Conservation (phyloP, 495 filamentous ascomycete genomes). For the Lophiotrema nucula region DNA sequence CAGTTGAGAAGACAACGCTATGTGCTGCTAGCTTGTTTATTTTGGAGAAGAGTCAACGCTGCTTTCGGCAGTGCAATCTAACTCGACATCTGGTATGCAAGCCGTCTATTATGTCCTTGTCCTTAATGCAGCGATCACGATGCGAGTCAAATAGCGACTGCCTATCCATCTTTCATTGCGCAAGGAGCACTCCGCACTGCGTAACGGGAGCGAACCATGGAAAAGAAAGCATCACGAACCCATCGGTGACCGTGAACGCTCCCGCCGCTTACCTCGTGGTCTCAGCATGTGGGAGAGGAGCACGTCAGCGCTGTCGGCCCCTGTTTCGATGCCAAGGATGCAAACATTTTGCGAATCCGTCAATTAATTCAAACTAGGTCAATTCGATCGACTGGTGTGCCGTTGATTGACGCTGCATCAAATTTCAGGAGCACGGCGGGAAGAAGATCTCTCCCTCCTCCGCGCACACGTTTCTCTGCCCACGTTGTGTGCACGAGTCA, state of each 20-base stretch:
- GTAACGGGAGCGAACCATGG: no score
- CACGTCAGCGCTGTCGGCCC: slow-evolving; percentile 8
- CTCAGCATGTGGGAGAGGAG: slow-evolving; percentile 5
- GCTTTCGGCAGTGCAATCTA: no score
- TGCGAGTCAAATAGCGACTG: no score
- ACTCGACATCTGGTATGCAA: no score
- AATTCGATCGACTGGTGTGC: background rate
- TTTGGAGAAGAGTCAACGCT: no score
- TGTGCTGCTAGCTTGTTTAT: no score
- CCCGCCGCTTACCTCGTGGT: slow-evolving; percentile 21
- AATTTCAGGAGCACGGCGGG: slow-evolving; percentile 23
- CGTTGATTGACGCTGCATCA: slow-evolving; percentile 7
- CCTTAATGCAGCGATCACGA: no score
- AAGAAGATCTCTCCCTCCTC: slow-evolving; percentile 1
- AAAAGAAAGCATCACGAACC: background rate
- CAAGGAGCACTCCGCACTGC: no score
- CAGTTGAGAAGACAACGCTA: no score
- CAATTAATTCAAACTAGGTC: background rate
- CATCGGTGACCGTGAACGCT: slow-evolving; percentile 3
- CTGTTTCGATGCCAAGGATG: slow-evolving; percentile 12
- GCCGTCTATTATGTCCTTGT: no score
- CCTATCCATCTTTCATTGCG: no score
- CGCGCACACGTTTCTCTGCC: background rate
- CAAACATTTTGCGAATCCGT: no score
- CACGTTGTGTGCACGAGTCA: slow-evolving; percentile 8